phyloP scores from a whole-genome alignment of 768 basidiomycete genomes.

The Suillus subalutaceus region DNA sequence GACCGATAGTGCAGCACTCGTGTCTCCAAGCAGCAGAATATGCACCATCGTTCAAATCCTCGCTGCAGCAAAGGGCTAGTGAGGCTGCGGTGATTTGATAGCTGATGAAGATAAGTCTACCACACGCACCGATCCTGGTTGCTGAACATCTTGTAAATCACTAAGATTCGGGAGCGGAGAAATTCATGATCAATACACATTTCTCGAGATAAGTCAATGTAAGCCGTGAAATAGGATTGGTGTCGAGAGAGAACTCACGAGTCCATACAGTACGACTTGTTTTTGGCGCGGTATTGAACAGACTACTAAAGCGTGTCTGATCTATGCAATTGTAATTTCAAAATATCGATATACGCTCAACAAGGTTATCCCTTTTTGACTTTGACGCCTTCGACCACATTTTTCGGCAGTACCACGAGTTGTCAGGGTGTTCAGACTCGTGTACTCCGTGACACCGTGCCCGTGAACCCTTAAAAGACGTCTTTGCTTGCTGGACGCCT shows the following conservation, averaged over 20 bases:
- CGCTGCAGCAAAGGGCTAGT: not conserved
- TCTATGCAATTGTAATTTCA: not conserved
- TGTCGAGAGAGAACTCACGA: not conserved
- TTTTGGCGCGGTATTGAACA: not conserved
- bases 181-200: not conserved
- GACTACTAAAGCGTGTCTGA: not conserved
- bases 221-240: not conserved
- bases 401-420: not conserved
- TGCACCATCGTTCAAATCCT: not conserved
- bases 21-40: not conserved
- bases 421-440: not conserved
- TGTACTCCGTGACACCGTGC: not conserved
- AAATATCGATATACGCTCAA: not conserved
- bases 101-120: not conserved
- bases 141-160: not conserved
- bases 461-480: not conserved
- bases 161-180: not conserved
- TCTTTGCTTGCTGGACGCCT: not conserved
- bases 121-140: not conserved
- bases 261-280: not conserved
- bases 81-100: not conserved
- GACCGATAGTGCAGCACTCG: not conserved
- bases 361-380: not conserved
- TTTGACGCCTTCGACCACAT: not conserved
- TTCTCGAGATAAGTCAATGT: not conserved